Evolutionary conservation across 2,329 filamentous ascomycete genomes (phyloP).

Genomic region (Blastomyces gilchristii): DNA sequence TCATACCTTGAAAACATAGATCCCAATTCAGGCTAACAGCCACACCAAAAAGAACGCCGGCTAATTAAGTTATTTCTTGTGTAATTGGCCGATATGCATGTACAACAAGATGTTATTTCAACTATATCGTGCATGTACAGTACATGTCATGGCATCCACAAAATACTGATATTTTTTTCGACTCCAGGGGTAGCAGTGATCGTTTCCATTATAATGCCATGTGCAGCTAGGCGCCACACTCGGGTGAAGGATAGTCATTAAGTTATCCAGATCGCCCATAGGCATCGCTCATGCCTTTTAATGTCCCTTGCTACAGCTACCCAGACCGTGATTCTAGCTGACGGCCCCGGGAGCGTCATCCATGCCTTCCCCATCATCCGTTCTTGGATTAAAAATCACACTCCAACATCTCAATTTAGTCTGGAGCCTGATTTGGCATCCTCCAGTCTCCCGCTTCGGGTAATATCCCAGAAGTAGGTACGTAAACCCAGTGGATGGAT

Average conservation of each 20-base stretch:
- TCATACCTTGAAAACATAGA: background rate
- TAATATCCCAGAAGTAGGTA: background rate
- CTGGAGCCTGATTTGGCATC: background rate
- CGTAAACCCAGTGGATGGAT: background rate
- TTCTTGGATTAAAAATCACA: background rate
- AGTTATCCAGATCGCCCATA: background rate
- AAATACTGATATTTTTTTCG: background rate
- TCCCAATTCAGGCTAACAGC: background rate
- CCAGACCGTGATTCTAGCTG: background rate
- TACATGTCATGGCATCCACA: background rate
- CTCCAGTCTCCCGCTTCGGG: constrained; percentile 1
- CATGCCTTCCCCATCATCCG: background rate
- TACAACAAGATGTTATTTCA: background rate
- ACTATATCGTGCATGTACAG: background rate
- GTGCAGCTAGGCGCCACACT: background rate
- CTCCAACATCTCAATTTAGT: background rate
- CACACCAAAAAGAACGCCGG: background rate
- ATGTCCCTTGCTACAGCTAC: background rate
- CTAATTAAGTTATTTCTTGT: background rate
- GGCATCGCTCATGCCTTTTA: background rate
- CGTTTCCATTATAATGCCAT: background rate
- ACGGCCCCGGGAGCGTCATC: background rate
- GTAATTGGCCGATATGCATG: background rate
- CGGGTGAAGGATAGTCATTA: background rate
- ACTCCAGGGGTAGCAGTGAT: background rate